Evolutionary conservation across 2,329 filamentous ascomycete species (phyloP).

Genomic region (Talaromyces sp.): DNA sequence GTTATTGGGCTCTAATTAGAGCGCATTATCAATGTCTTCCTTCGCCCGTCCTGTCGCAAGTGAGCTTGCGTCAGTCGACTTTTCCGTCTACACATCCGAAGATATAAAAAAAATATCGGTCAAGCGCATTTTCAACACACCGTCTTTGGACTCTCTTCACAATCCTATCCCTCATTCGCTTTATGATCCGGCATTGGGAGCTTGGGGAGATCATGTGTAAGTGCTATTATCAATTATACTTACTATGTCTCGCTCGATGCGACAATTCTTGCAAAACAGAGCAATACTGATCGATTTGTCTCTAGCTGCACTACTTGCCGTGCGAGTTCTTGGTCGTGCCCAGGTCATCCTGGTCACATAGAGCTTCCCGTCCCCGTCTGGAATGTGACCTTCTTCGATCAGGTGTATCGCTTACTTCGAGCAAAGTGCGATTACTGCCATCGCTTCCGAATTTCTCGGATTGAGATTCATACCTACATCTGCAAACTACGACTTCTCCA

Average conservation of each 20-base stretch:
- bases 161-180: conserved; percentile 87
- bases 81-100: conserved; percentile 73
- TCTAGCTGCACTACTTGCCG: conserved; percentile 90
- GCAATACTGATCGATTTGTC: neutral
- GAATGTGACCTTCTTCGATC: conserved; percentile 95
- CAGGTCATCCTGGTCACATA: conserved; percentile 92
- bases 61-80: conserved; percentile 81
- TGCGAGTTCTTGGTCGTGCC: conserved; percentile 74
- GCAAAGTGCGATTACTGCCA: conserved; percentile 91
- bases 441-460: conserved; percentile 73
- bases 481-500: conserved; percentile 85
- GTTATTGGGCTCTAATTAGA: conserved; percentile 32
- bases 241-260: neutral
- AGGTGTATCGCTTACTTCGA: conserved; percentile 77
- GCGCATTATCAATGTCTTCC: conserved; percentile 42
- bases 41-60: conserved; percentile 74
- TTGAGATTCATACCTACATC: conserved; percentile 70
- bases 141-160: conserved; percentile 87
- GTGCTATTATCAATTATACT: conserved; percentile 28
- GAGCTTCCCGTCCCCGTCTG: conserved; percentile 91
- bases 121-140: conserved; percentile 87
- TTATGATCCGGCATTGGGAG: conserved; percentile 87
- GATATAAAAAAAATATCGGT: conserved; percentile 90
- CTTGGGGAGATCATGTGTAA: conserved; percentile 81
- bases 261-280: neutral